Conservation (phyloP, 225 moss, liverwort and hornwort species). For the Pleurozium schreberi region DNA sequence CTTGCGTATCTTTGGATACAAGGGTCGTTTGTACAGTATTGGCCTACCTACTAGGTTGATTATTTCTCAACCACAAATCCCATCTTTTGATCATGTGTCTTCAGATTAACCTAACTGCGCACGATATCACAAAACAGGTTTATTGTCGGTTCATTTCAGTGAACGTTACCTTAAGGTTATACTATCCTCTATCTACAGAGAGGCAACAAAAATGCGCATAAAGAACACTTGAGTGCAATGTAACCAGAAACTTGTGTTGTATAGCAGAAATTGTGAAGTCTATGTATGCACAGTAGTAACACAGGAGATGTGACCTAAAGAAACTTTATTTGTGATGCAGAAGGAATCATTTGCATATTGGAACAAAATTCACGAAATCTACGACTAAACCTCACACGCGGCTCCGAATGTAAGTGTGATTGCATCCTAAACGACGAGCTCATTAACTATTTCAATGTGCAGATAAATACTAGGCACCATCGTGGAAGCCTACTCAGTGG, state of each 20-base stretch:
- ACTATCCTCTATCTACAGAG: neutral
- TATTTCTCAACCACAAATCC: neutral
- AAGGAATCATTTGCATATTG: neutral
- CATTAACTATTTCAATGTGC: neutral
- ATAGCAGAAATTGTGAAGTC: neutral
- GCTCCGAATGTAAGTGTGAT: neutral
- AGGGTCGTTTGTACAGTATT: neutral
- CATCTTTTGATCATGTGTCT: neutral
- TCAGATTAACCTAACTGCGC: neutral
- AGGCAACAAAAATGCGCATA: neutral
- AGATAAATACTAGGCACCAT: neutral
- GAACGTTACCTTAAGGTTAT: neutral
- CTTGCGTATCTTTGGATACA: constrained; percentile 3
- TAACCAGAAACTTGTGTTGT: neutral
- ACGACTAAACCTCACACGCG: neutral
- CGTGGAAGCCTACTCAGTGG: neutral
- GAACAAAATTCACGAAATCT: neutral
- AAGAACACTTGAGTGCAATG: neutral
- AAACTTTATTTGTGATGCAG: neutral
- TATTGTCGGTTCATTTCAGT: neutral
- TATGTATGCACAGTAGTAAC: no score
- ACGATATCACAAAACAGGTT: neutral
- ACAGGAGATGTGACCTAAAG: neutral
- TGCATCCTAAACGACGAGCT: neutral
- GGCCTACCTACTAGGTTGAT: neutral